Conservation (phyloP, 176 grass and related monocot species). For the Musa beccarii region DNA sequence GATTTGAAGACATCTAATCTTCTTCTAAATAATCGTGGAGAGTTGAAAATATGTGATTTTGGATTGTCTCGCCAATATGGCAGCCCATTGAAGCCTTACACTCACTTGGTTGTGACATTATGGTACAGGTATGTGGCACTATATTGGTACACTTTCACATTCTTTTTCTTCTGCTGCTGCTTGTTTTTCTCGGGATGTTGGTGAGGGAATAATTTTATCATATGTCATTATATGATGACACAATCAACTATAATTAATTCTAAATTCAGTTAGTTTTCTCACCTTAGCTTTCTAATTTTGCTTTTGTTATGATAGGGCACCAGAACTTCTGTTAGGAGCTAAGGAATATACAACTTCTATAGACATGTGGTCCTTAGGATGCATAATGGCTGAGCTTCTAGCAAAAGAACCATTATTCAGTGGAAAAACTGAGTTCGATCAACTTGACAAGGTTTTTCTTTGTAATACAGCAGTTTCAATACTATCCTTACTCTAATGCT, state of each 20-base stretch:
- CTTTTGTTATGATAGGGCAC: conserved; percentile 43
- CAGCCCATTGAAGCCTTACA: conserved; percentile 78
- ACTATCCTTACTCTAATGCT: neutral
- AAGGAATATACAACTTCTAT: conserved; percentile 90
- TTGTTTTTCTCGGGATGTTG: neutral
- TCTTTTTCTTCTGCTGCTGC: neutral
- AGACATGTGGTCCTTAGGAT: conserved; percentile 94
- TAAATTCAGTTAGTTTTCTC: conserved; percentile 2
- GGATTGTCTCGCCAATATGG: conserved; percentile 91
- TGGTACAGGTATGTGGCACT: conserved; percentile 66
- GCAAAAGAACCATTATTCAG: conserved; percentile 72
- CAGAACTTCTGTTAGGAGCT: conserved; percentile 73
- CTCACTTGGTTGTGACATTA: conserved; percentile 90
- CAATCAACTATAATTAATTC: neutral
- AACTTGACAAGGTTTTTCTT: conserved; percentile 65
- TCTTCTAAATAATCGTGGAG: conserved; percentile 78
- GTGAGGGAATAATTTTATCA: no score
- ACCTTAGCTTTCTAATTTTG: conserved; percentile 6
- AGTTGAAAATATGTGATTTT: conserved; percentile 98
- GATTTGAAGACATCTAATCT: conserved; percentile 96
- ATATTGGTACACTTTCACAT: neutral
- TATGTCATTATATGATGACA: neutral
- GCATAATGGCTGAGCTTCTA: conserved; percentile 90
- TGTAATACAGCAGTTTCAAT: neutral
- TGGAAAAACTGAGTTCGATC: conserved; percentile 63